phyloP scores from a whole-genome alignment of 192 early-diverging fungal genomes.

The Thoreauomyces humboldtii region DNA sequence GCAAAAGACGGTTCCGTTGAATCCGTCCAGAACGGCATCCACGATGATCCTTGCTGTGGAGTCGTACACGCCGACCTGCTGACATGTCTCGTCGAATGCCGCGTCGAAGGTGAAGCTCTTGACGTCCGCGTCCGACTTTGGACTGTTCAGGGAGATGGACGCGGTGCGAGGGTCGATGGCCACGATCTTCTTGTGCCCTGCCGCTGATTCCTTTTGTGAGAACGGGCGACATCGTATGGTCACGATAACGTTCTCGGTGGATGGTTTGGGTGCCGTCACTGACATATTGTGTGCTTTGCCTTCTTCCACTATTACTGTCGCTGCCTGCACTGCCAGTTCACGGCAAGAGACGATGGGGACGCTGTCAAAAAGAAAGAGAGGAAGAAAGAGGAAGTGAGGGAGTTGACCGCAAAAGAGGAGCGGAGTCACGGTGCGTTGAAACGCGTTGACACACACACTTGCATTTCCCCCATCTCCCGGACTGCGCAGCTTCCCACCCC shows the following conservation, averaged over 20 bases:
- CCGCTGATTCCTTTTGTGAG: constrained; percentile 57
- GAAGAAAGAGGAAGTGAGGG: too few relatives aligned
- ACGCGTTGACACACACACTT: too few relatives aligned
- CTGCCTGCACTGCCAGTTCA: too few relatives aligned
- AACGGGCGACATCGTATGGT: constrained; percentile 63
- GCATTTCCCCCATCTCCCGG: too few relatives aligned
- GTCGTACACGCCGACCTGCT: constrained; percentile 60
- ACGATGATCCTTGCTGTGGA: constrained; percentile 56
- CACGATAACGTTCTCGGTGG: constrained; percentile 48
- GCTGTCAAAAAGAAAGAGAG: too few relatives aligned
- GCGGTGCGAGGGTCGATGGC: constrained; percentile 48
- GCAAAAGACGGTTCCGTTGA: constrained; percentile 66
- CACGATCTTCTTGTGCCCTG: constrained; percentile 54
- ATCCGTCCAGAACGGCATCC: constrained; percentile 57
- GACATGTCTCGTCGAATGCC: constrained; percentile 53
- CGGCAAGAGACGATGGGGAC: too few relatives aligned
- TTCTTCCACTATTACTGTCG: too few relatives aligned
- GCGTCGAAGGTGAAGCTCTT: constrained; percentile 65
- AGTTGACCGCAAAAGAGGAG: too few relatives aligned
- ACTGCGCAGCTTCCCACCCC: too few relatives aligned
- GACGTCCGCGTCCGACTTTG: constrained; percentile 27
- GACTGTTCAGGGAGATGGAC: constrained; percentile 48
- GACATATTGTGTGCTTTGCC: too few relatives aligned
- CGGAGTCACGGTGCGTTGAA: too few relatives aligned
- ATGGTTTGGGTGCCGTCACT: constrained; percentile 15